These are phyloP conservation scores for Verticillium nubilum DNA, from an alignment of 2,329 filamentous ascomycete species.

Conservation along the genomic window DNA sequence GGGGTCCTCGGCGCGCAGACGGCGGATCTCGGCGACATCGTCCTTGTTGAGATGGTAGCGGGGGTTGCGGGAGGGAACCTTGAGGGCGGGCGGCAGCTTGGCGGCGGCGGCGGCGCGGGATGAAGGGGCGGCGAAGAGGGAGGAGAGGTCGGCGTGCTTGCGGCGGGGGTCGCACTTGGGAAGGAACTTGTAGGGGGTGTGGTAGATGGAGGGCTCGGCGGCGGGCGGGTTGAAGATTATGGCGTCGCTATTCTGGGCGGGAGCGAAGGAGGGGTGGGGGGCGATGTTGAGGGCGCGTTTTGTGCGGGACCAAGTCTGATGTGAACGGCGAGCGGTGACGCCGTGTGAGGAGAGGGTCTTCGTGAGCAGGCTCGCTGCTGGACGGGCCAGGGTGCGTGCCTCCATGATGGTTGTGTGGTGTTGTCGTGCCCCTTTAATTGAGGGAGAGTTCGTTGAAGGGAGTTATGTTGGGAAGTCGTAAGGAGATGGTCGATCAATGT, in stretches of 20 bases:
- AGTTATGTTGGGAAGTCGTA: neutral
- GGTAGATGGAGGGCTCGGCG: slow-evolving; percentile 45
- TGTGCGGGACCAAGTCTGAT: slow-evolving; percentile 48
- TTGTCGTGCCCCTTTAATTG: neutral
- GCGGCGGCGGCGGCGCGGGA: slow-evolving; percentile 3
- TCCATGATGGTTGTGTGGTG: slow-evolving; percentile 22
- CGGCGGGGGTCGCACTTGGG: slow-evolving; percentile 51
- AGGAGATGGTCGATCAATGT: neutral
- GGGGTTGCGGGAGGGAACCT: slow-evolving; percentile 23
- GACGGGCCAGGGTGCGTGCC: slow-evolving; percentile 27
- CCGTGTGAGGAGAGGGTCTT: slow-evolving; percentile 17
- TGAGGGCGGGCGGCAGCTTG: slow-evolving; percentile 27
- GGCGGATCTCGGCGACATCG: slow-evolving; percentile 56
- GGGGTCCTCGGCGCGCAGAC: slow-evolving; percentile 47
- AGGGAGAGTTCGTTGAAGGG: neutral
- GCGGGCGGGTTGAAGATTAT: slow-evolving; percentile 46
- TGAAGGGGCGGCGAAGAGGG: slow-evolving; percentile 31
- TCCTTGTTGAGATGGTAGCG: slow-evolving; percentile 47
- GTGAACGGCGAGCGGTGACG: slow-evolving; percentile 28
- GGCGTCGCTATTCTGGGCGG: slow-evolving; percentile 28
- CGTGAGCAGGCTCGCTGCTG: slow-evolving; percentile 25
- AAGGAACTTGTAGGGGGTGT: slow-evolving; percentile 64
- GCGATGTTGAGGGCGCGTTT: slow-evolving; percentile 54
- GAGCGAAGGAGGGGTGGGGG: slow-evolving; percentile 55
- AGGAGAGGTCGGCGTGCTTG: slow-evolving; percentile 35